Evolutionary conservation across 352 stramenopile species (phyloP).

Genomic region (Globisporangium barbulae): DNA sequence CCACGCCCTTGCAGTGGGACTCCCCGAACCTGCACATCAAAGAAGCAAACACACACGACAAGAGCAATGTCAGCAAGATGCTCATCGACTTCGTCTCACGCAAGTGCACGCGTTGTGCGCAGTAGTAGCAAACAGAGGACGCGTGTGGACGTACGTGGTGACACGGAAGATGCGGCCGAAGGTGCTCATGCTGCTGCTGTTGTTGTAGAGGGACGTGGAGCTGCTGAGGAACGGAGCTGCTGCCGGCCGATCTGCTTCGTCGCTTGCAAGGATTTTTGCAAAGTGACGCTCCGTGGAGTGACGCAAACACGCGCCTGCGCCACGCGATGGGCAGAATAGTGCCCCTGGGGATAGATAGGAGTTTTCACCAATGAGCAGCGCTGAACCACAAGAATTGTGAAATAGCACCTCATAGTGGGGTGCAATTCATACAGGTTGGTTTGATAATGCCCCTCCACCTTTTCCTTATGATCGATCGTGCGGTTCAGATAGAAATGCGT

Average conservation of each 20-base stretch:
- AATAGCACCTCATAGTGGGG: too few species aligned
- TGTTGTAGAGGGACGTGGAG: not conserved
- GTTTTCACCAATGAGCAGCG: slow-evolving; percentile 5
- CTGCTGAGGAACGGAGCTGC: not conserved
- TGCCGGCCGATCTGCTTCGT: not conserved
- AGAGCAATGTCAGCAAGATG: not conserved
- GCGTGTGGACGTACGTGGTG: slow-evolving; percentile 77
- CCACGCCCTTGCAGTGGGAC: slow-evolving; percentile 97
- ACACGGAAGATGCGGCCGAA: slow-evolving; percentile 98
- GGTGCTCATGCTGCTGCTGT: slow-evolving; percentile 61
- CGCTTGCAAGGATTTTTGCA: slow-evolving; percentile 8
- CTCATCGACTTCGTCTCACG: not conserved
- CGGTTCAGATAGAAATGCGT: not conserved
- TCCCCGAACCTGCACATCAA: slow-evolving; percentile 89
- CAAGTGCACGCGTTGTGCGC: not conserved
- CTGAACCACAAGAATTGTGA: slow-evolving; percentile 2
- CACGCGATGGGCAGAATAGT: not conserved
- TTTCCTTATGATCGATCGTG: not conserved
- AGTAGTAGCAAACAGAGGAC: not conserved
- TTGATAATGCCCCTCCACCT: not conserved
- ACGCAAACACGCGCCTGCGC: not conserved
- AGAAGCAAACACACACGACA: not conserved
- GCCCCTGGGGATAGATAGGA: not conserved
- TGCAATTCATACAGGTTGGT: not conserved
- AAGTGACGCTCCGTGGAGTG: not conserved